phyloP scores from a whole-genome alignment of 1,284 basidiomycete genomes.

The Phylloporus gajari region DNA sequence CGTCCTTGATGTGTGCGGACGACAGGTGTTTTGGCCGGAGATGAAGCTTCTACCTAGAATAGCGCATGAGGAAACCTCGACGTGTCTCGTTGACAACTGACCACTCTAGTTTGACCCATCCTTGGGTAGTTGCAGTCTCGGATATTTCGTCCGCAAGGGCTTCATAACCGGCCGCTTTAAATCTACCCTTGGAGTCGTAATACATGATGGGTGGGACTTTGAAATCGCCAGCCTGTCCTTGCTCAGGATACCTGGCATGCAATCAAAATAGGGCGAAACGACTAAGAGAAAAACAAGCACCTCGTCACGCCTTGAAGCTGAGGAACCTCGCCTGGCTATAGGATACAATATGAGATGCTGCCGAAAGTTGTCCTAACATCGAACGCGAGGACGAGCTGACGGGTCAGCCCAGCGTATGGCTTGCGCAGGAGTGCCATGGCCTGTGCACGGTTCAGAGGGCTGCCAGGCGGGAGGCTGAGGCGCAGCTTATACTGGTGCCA shows the following conservation, averaged over 20 bases:
- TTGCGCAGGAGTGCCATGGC: constrained; percentile 26
- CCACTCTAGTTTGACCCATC: constrained; percentile 58
- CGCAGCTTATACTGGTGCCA: no score
- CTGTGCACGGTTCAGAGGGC: background rate
- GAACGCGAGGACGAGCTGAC: constrained; percentile 58
- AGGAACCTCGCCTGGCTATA: constrained; percentile 56
- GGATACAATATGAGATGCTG: constrained; percentile 54
- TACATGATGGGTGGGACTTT: constrained; percentile 66
- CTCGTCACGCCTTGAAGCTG: constrained; percentile 53
- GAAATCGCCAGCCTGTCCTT: constrained; percentile 50
- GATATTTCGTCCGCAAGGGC: constrained; percentile 50
- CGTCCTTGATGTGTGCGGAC: constrained; percentile 30
- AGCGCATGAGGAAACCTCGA: constrained; percentile 48
- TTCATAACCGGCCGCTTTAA: constrained; percentile 60
- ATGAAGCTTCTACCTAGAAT: constrained; percentile 63
- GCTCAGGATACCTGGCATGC: constrained; percentile 49
- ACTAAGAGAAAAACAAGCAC: constrained; percentile 33
- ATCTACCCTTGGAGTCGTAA: constrained; percentile 55
- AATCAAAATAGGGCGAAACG: constrained; percentile 12
- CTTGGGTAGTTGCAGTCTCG: constrained; percentile 52
- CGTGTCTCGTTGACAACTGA: constrained; percentile 51
- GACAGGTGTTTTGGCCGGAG: constrained; percentile 51
- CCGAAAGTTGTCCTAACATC: constrained; percentile 63
- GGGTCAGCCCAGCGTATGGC: constrained; percentile 26
- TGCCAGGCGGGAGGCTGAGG: background rate